A percentile compares a stretch with the other conserved stretches of the same genome.
These are phyloP conservation scores for Suaeda aralocaspica DNA, from an alignment of 148 eudicot species.

Conservation along the genomic window DNA sequence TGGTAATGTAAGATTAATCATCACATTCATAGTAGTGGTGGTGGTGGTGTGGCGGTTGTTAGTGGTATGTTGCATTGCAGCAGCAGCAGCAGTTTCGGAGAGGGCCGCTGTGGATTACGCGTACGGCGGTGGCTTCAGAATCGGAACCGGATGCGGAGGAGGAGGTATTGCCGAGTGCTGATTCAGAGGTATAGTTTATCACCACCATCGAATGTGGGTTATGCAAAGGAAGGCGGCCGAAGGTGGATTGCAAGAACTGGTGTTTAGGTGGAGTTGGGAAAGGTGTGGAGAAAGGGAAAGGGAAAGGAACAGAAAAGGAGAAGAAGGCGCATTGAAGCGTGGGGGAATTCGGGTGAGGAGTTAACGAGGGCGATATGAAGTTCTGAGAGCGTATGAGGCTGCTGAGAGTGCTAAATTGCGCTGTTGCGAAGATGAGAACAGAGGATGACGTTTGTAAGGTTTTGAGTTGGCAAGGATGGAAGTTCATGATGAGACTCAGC, in stretches of 20 bases:
- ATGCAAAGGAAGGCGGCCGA: constrained; percentile 39
- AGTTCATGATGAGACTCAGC: constrained; percentile 72
- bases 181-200: constrained; percentile 62
- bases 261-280: constrained; percentile 6
- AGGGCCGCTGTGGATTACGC: neutral
- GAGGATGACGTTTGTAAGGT: constrained; percentile 88
- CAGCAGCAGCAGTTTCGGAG: constrained; percentile 23
- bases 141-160: constrained; percentile 42
- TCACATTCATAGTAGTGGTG: no score
- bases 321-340: constrained; percentile 17
- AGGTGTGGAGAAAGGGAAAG: constrained; percentile 17
- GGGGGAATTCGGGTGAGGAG: constrained; percentile 79
- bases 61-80: neutral
- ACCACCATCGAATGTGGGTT: constrained; percentile 34
- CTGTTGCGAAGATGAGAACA: constrained; percentile 88
- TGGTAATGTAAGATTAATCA: neutral
- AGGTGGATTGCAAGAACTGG: constrained; percentile 23
- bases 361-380: constrained; percentile 64
- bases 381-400: constrained; percentile 79
- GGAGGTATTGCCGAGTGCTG: constrained; percentile 38
- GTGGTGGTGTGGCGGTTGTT: no score
- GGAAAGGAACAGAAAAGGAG: constrained; percentile 16
- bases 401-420: constrained; percentile 70
- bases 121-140: constrained; percentile 39
- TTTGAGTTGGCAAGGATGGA: constrained; percentile 77